Base-by-base conservation (phyloP, 306 rosid species). In the Prosopis cineraria region DNA sequence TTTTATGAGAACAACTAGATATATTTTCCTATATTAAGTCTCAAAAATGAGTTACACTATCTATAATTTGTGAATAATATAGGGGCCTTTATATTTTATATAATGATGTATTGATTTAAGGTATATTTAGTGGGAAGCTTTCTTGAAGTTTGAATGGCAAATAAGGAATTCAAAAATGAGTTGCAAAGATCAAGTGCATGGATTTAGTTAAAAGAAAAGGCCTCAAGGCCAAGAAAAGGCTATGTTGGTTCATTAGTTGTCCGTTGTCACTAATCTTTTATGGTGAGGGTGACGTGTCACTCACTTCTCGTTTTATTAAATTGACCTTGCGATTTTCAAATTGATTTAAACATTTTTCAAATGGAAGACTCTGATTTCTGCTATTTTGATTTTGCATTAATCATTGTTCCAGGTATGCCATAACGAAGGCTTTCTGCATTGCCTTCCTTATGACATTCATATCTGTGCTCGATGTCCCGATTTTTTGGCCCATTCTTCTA, bases 401-500 rank as follows among this genome's bases (percentile, higher is more conserved):
- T 19, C 78, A 39, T 14, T 80, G 65, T 86, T 79, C 79, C 89
- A 90, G 89, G 95, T 90, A 86, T 77, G 81, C 89, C 67, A 88
- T 88, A 72, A 88, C 91, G 24, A 88, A 90, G 83, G 95, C 91
- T 52, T 88, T 90, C 52, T 78, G 85, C 52, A 77, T 90, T 13
- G 92, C 88, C 33, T 88, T 88, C 76, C 62, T 83, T 45, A 86
- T 90, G 91, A 90, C 95, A 59, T 90, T 88, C 84, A 81, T 90
- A 64, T 85, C 92, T 20, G 56, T 88, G 13, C 84, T 88, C 80
- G 89, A 90, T 59, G 86, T 90, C 75, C 95, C 92, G 16, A 89
- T 88, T 79, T 90, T 90, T 85, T 88, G 92, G 95, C 92, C 95
- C 65, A 85, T 88, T 55, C 87, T 90, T 69, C 87, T 88, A 50